phyloP scores from a whole-genome alignment of 2,329 filamentous ascomycete genomes.

The Tothia fuscella region DNA sequence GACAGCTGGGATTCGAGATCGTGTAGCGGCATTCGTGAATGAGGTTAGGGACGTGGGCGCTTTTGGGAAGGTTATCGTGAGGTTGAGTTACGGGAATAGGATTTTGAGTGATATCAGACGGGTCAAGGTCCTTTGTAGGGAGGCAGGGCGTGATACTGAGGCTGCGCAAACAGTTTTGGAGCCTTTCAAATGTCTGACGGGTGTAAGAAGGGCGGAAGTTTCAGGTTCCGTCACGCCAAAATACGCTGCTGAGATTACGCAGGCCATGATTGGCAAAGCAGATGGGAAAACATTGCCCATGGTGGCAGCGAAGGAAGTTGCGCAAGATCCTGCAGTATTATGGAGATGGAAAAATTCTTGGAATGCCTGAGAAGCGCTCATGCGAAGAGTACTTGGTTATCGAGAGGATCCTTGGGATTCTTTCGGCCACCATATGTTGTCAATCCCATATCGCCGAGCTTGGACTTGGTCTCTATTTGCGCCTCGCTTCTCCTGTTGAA shows the following conservation, averaged over 20 bases:
- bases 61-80: slow-evolving; percentile 12
- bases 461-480: slow-evolving; percentile 57
- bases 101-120: slow-evolving; percentile 14
- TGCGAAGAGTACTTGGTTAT: slow-evolving; percentile 65
- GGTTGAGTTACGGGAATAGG: slow-evolving; percentile 21
- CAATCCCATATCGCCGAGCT: slow-evolving; percentile 66
- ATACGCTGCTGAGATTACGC: slow-evolving; percentile 18
- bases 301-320: neutral
- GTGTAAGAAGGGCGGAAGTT: slow-evolving; percentile 25
- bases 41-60: slow-evolving; percentile 21
- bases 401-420: slow-evolving; percentile 56
- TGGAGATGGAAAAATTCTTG: slow-evolving; percentile 7
- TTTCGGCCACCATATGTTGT: slow-evolving; percentile 52
- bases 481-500: slow-evolving; percentile 70
- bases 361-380: slow-evolving; percentile 26
- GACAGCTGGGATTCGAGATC: slow-evolving; percentile 28
- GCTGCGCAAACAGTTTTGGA: slow-evolving; percentile 24
- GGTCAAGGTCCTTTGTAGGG: slow-evolving; percentile 12
- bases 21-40: slow-evolving; percentile 30
- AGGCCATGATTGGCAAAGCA: slow-evolving; percentile 4
- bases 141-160: neutral
- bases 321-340: slow-evolving; percentile 4
- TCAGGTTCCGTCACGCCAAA: slow-evolving; percentile 28
- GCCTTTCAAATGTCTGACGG: slow-evolving; percentile 27
- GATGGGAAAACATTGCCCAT: neutral